Base-by-base conservation (phyloP, 2,329 filamentous ascomycete genomes). In the Pochonia chlamydosporia region DNA sequence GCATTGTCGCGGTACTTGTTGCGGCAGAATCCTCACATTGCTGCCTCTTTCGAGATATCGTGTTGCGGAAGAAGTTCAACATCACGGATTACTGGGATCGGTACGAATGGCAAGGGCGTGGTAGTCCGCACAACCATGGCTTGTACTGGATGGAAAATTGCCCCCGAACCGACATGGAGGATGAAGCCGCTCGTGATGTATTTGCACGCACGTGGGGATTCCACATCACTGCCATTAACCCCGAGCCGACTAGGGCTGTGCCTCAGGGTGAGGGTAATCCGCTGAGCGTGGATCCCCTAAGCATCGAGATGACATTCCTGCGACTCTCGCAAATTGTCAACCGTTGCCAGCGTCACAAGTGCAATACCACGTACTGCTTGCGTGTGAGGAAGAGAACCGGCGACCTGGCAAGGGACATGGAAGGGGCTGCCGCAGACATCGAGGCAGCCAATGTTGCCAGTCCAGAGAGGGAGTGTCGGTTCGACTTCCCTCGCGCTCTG, bases 21-120 rank as follows among this genome's bases (percentile, higher is more conserved):
- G 25, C 45, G 45, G 9, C 26, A 47, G 45, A 47, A 47, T 40
- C 45, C 44, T 42, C 44, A 47, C 37, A 47, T 47, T 47, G 44
- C 39, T 16, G 37, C 30, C 14, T 13, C 35, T 46, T 41, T 46
- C 37, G 30, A 20, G 37, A 46, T 24, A 46, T 43, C 18, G 39
- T 46, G 28, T 20, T 49, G 31, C 16, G 13, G 13, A 46, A 28
- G 24, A 49, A 46, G 20, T 49, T 49, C 20, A 49, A 39, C 43
- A 33, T 35, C 33, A 35, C 16, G 14, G 33, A 35, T 18, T 35
- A 35, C 33, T 35, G 16, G 33, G 21, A 44, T 43, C 37, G 42
- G 13, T 50, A 48, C 21, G 37, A 50, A 40, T 50, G 42, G 45
- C 42, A 50, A 40, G 49, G 31, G 4, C 37, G 42, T 8, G 49